Conservation (phyloP, 371 early-diverging fungal genomes). For the Apophysomyces elegans region DNA sequence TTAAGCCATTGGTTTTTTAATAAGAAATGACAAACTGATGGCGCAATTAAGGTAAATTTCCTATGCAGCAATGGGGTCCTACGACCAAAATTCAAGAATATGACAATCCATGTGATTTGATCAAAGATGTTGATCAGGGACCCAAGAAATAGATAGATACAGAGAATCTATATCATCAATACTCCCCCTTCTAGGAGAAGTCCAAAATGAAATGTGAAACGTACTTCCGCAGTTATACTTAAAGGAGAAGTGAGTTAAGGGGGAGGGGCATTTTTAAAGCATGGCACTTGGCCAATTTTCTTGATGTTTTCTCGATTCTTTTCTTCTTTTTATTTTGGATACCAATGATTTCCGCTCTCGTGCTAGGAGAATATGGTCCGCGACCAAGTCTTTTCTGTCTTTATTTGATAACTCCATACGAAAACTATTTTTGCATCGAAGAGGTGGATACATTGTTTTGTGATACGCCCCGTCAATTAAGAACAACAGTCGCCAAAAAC, state of each 20-base stretch:
- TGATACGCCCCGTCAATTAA: slow-evolving; percentile 7
- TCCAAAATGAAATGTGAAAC: slow-evolving; percentile 7
- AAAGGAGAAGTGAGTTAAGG: not conserved
- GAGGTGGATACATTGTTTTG: slow-evolving; percentile 22
- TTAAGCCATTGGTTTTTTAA: too few relatives aligned
- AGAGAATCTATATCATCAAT: not conserved
- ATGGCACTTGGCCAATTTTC: slow-evolving; percentile 10
- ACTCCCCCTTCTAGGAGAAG: not conserved
- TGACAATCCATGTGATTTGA: not conserved
- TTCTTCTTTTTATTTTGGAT: not conserved
- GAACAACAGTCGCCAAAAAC: slow-evolving; percentile 1
- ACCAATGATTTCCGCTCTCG: slow-evolving; percentile 7
- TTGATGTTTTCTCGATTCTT: slow-evolving; percentile 18
- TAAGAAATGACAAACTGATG: too few relatives aligned
- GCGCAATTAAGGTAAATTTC: too few relatives aligned
- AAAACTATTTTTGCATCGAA: slow-evolving; percentile 26
- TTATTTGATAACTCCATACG: slow-evolving; percentile 9
- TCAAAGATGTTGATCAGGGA: not conserved
- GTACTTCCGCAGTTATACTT: not conserved
- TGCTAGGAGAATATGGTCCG: slow-evolving; percentile 26
- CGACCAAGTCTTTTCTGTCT: slow-evolving; percentile 18
- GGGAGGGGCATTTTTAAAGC: not conserved
- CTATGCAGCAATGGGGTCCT: too few relatives aligned
- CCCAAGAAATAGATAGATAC: not conserved
- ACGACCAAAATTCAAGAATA: too few relatives aligned